Percentiles rank a stretch among this genome's conserved stretches.
Conservation (phyloP, 768 basidiomycete species). For the Hericium coralloides region DNA sequence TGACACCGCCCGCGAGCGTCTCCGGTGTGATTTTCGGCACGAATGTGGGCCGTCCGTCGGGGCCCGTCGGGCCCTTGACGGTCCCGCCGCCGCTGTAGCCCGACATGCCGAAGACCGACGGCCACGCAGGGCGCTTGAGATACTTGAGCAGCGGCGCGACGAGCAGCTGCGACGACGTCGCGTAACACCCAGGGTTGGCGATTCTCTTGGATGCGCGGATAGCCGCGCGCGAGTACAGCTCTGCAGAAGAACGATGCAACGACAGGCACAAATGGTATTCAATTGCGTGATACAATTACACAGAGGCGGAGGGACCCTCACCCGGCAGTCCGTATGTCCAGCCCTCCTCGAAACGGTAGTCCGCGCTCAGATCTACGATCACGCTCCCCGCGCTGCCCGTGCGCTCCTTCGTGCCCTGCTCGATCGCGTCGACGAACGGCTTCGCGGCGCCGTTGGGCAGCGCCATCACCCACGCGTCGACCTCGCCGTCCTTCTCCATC, state of each 20-base stretch:
- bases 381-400: constrained; percentile 51
- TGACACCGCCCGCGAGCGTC: constrained; percentile 64
- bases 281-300: constrained; percentile 23
- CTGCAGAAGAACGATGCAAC: constrained; percentile 33
- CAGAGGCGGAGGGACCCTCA: constrained; percentile 48
- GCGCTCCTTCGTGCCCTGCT: constrained; percentile 58
- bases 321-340: constrained; percentile 99
- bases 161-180: constrained; percentile 87
- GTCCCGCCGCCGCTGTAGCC: constrained; percentile 97
- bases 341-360: constrained; percentile 87
- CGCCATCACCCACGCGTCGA: constrained; percentile 99
- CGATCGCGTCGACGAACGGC: constrained; percentile 93
- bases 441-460: constrained; percentile 96
- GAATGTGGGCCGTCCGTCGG: constrained; percentile 62
- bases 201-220: constrained; percentile 74
- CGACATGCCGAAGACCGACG: constrained; percentile 87
- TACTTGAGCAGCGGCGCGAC: constrained; percentile 80
- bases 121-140: constrained; percentile 48
- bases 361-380: constrained; percentile 87
- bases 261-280: constrained; percentile 25
- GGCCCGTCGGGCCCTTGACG: constrained; percentile 50
- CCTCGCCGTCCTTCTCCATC: constrained; percentile 84
- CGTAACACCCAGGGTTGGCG: constrained; percentile 97
- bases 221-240: constrained; percentile 71
- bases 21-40: constrained; percentile 77